Conservation (phyloP, 2,329 filamentous ascomycete species). For the Cladorrhinum sp. region DNA sequence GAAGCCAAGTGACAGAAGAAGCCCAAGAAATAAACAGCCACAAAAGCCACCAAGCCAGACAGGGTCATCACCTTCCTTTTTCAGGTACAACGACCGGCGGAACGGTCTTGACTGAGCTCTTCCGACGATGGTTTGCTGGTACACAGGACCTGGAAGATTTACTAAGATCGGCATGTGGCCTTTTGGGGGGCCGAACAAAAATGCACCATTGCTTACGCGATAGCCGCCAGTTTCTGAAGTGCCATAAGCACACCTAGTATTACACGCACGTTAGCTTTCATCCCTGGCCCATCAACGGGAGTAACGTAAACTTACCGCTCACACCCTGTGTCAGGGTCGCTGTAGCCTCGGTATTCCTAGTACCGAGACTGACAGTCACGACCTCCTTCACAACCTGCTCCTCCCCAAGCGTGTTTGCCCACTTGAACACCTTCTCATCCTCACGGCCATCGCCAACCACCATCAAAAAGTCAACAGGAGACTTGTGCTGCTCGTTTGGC, state of each 20-base stretch:
- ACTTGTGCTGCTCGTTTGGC: slow-evolving; percentile 33
- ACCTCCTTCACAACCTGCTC: slow-evolving; percentile 63
- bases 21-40: background rate
- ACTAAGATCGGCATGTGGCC: slow-evolving; percentile 14
- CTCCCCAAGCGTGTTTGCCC: slow-evolving; percentile 76
- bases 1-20: no score
- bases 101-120: slow-evolving; percentile 14
- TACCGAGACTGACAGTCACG: slow-evolving; percentile 82
- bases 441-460: slow-evolving; percentile 88
- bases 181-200: background rate
- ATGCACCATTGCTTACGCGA: slow-evolving; percentile 32
- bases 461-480: slow-evolving; percentile 77
- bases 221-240: slow-evolving; percentile 48
- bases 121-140: slow-evolving; percentile 19
- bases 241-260: slow-evolving; percentile 36
- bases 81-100: background rate
- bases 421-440: slow-evolving; percentile 89
- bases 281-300: background rate
- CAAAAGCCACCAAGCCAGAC: slow-evolving; percentile 13
- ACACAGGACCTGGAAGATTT: slow-evolving; percentile 19
- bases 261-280: background rate
- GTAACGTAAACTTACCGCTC: slow-evolving; percentile 61
- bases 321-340: slow-evolving; percentile 87
- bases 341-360: slow-evolving; percentile 81
- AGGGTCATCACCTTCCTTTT: slow-evolving; percentile 1